These are phyloP conservation scores for Rubia yunnanensis DNA, from an alignment of 257 asterid species.

Conservation along the genomic window DNA sequence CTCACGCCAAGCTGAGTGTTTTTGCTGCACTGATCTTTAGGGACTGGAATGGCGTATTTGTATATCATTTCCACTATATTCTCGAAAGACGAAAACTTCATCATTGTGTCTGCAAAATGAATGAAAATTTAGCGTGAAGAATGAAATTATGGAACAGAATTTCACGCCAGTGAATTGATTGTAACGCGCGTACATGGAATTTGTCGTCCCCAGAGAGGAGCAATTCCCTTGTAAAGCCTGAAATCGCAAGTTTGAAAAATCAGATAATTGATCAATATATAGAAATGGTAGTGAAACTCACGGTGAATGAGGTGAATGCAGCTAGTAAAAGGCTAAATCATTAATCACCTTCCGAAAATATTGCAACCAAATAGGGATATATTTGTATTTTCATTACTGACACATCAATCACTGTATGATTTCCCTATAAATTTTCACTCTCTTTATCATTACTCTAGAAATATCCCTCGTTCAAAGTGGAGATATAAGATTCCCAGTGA, in stretches of 20 bases:
- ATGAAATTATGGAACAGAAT: background rate
- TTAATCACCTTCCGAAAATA: too few species aligned
- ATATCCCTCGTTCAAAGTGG: too few species aligned
- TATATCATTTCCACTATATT: slow-evolving; percentile 62
- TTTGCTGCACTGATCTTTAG: slow-evolving; percentile 68
- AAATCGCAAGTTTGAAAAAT: background rate
- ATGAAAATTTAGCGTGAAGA: background rate
- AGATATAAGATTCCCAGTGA: too few species aligned
- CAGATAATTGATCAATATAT: background rate
- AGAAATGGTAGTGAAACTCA: background rate
- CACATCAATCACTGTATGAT: too few species aligned
- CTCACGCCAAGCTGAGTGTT: slow-evolving; percentile 70
- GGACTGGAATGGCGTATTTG: slow-evolving; percentile 58
- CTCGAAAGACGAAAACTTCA: slow-evolving; percentile 85
- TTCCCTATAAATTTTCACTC: too few species aligned
- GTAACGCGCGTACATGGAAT: slow-evolving; percentile 94
- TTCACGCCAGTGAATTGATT: too few species aligned
- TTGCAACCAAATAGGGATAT: too few species aligned
- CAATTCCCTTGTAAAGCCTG: slow-evolving; percentile 80
- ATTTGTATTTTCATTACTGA: too few species aligned
- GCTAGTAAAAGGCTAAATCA: too few species aligned
- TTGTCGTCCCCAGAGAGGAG: slow-evolving; percentile 90
- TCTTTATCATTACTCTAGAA: too few species aligned
- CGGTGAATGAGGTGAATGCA: too few species aligned
- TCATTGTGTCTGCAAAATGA: slow-evolving; percentile 64